A percentile compares a stretch with the other conserved stretches of the same genome.
phyloP scores from a whole-genome alignment of 257 asterid species.

The Sherardia arvensis region DNA sequence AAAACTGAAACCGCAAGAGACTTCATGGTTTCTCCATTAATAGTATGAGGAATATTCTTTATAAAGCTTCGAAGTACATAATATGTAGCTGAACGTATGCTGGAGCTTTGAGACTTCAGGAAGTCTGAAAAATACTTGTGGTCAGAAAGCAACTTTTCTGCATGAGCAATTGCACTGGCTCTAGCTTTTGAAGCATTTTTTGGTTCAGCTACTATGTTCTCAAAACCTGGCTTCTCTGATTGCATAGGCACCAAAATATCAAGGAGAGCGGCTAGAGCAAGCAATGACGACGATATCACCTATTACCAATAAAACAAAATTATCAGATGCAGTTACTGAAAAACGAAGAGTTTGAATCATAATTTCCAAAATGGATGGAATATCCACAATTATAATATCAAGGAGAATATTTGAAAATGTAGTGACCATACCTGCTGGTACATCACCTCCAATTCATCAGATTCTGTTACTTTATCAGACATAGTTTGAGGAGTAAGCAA shows the following conservation, averaged over 20 bases:
- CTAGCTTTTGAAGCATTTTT: slow-evolving; percentile 71
- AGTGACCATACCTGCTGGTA: slow-evolving; percentile 60
- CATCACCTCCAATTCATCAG: slow-evolving; percentile 93
- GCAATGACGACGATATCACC: slow-evolving; percentile 82
- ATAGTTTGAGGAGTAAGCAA: slow-evolving; percentile 82
- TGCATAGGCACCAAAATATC: slow-evolving; percentile 51
- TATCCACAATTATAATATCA: no score
- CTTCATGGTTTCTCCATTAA: slow-evolving; percentile 57
- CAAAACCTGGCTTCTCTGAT: slow-evolving; percentile 48
- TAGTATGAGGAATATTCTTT: slow-evolving; percentile 62
- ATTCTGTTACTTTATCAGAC: slow-evolving; percentile 81
- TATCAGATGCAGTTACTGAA: no score
- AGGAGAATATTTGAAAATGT: neutral
- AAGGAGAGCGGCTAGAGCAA: slow-evolving; percentile 82
- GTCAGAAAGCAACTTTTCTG: slow-evolving; percentile 53
- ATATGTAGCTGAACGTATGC: slow-evolving; percentile 79
- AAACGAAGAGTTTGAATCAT: no score
- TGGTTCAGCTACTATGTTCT: slow-evolving; percentile 43
- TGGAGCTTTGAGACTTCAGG: slow-evolving; percentile 69
- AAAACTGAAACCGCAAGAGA: slow-evolving; percentile 68
- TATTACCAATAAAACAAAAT: slow-evolving; percentile 19
- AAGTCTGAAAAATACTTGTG: slow-evolving; percentile 68
- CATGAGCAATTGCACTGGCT: slow-evolving; percentile 50
- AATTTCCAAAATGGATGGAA: no score
- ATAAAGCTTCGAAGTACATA: slow-evolving; percentile 67